Conservation (phyloP, 2,329 filamentous ascomycete species). For the Fusarium drepaniforme region DNA sequence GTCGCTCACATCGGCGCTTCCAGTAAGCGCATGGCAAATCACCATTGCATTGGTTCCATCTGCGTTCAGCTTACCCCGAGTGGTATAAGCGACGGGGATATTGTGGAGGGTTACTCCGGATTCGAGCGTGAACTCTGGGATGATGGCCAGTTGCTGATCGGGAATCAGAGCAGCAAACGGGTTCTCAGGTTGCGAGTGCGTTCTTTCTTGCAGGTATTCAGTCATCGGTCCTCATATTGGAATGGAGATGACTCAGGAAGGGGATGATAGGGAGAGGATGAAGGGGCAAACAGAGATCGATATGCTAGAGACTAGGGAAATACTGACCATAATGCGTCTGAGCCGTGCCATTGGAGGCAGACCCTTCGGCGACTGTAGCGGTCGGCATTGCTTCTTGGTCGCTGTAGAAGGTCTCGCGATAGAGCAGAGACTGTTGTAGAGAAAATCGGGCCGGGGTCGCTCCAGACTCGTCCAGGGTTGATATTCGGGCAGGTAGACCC, state of each 20-base stretch:
- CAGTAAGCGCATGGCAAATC: slow-evolving; percentile 87
- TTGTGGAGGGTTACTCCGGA: slow-evolving; percentile 88
- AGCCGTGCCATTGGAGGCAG: slow-evolving; percentile 27
- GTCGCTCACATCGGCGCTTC: slow-evolving; percentile 85
- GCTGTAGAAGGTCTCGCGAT: slow-evolving; percentile 8
- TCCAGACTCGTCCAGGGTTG: slow-evolving; percentile 8
- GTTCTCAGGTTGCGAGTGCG: slow-evolving; percentile 84
- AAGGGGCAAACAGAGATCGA: neutral
- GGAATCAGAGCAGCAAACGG: slow-evolving; percentile 89
- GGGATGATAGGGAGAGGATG: neutral
- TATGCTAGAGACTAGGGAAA: slow-evolving; percentile 2
- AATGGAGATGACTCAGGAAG: neutral
- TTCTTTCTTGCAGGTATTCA: slow-evolving; percentile 77
- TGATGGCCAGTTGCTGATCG: slow-evolving; percentile 86
- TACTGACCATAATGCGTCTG: slow-evolving; percentile 49
- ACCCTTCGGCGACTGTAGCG: slow-evolving; percentile 42
- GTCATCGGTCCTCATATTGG: slow-evolving; percentile 57
- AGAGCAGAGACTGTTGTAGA: slow-evolving; percentile 23
- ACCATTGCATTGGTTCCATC: slow-evolving; percentile 77
- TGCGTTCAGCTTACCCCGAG: slow-evolving; percentile 70
- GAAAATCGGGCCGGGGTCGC: slow-evolving; percentile 25
- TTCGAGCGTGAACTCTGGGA: slow-evolving; percentile 93
- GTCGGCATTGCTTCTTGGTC: slow-evolving; percentile 25
- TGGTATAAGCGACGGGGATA: slow-evolving; percentile 77
- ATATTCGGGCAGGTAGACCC: slow-evolving; percentile 20